Conservation (phyloP, 768 basidiomycete genomes). For the Rubroboletus pulcherrimus region DNA sequence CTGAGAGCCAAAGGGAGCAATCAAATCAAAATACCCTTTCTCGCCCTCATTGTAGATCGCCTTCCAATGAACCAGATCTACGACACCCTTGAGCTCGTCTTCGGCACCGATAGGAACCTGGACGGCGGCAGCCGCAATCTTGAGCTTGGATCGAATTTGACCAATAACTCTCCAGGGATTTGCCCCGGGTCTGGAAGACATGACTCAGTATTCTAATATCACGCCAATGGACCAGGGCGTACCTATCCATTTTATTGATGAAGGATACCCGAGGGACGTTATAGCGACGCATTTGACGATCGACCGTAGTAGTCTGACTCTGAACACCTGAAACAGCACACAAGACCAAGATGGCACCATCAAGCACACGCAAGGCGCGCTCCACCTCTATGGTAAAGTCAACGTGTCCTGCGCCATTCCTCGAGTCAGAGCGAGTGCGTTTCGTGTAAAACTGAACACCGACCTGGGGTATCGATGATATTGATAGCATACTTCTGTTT, state of each 20-base stretch:
- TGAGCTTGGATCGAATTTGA: conserved; percentile 88
- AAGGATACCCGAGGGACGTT: conserved; percentile 94
- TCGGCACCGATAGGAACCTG: conserved; percentile 94
- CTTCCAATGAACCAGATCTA: conserved; percentile 94
- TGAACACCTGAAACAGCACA: conserved; percentile 97
- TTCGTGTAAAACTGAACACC: not conserved
- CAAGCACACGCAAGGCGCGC: conserved; percentile 90
- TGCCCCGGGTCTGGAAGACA: conserved; percentile 71
- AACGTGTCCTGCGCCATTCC: conserved; percentile 73
- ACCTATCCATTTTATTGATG: conserved; percentile 99
- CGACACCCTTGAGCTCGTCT: conserved; percentile 82
- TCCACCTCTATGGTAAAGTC: conserved; percentile 99
- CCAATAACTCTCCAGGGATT: conserved; percentile 94
- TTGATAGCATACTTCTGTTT: conserved; percentile 90
- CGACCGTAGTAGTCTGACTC: conserved; percentile 98
- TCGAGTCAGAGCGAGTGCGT: not conserved
- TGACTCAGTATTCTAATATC: not conserved
- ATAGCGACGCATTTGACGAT: conserved; percentile 97
- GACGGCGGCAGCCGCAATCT: conserved; percentile 90
- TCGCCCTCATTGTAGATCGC: conserved; percentile 90
- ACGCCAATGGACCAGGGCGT: not conserved
- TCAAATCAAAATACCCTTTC: conserved; percentile 72
- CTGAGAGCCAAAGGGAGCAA: not conserved
- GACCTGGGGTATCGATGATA: conserved; percentile 97
- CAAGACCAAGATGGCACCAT: conserved; percentile 93